These are phyloP conservation scores for Aquanectria penicillioides DNA, from an alignment of 2,329 filamentous ascomycete genomes.

Conservation along the genomic window DNA sequence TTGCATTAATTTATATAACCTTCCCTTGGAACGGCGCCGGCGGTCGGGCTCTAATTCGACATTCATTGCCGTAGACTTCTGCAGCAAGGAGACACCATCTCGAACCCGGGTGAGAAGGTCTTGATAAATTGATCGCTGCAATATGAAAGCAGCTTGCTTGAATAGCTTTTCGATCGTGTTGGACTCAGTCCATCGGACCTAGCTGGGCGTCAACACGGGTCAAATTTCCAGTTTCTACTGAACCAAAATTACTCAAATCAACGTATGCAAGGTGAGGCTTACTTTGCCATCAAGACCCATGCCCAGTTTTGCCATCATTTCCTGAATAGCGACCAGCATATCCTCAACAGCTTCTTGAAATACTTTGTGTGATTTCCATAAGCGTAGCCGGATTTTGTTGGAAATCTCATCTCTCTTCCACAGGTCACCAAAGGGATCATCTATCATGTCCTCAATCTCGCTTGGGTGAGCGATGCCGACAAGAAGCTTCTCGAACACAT, in stretches of 20 bases:
- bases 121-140: neutral
- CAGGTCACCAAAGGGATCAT: neutral
- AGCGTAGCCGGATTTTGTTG: neutral
- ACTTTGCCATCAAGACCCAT: neutral
- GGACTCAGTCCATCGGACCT: neutral
- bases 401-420: constrained; percentile 1
- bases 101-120: neutral
- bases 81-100: constrained; percentile 8
- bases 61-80: neutral
- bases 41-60: constrained; percentile 2
- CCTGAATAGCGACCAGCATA: neutral
- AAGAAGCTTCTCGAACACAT: constrained; percentile 23
- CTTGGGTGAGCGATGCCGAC: neutral
- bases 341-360: constrained; percentile 4
- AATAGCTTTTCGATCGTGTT: neutral
- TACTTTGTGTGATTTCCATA: constrained; percentile 7
- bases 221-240: too few species aligned
- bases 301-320: neutral
- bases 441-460: constrained; percentile 3
- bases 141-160: neutral
- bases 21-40: neutral
- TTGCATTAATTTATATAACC: neutral
- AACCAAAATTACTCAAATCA: too few species aligned
- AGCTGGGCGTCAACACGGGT: too few species aligned
- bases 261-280: too few species aligned